These are phyloP conservation scores for Bacterosira constricta DNA, from an alignment of 108 stramenopile genomes.

Conservation along the genomic window DNA sequence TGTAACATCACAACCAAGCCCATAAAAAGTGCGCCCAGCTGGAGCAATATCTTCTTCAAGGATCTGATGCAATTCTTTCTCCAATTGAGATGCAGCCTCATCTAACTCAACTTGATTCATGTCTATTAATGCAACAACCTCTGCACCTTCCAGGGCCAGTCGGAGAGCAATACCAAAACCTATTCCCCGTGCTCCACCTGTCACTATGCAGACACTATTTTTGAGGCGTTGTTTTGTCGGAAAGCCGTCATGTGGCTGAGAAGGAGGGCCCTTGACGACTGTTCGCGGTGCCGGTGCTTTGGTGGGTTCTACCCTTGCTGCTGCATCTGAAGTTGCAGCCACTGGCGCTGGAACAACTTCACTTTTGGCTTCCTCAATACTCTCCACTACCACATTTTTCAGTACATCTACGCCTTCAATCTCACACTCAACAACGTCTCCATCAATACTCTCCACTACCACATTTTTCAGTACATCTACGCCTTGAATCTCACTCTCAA, in stretches of 20 bases:
- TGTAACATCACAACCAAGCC: constrained; percentile 59
- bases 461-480: too few relatives aligned
- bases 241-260: background rate
- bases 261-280: constrained; percentile 7
- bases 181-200: constrained; percentile 62
- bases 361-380: too few relatives aligned
- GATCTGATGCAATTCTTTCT: constrained; percentile 13
- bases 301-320: background rate
- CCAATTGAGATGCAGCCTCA: constrained; percentile 35
- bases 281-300: background rate
- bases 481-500: background rate
- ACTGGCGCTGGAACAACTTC: constrained; percentile 1
- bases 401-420: constrained; percentile 66
- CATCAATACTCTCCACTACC: too few relatives aligned
- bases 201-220: constrained; percentile 48
- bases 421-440: constrained; percentile 69
- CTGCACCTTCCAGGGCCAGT: constrained; percentile 58
- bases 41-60: background rate
- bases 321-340: too few relatives aligned
- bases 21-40: constrained; percentile 12
- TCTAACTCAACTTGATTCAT: constrained; percentile 41
- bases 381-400: constrained; percentile 45
- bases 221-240: constrained; percentile 29
- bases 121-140: constrained; percentile 47
- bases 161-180: constrained; percentile 63